Percentiles rank a stretch among this genome's conserved stretches.
Evolutionary conservation across 2,329 filamentous ascomycete genomes (phyloP).

Genomic region (Talaromyces sp.): DNA sequence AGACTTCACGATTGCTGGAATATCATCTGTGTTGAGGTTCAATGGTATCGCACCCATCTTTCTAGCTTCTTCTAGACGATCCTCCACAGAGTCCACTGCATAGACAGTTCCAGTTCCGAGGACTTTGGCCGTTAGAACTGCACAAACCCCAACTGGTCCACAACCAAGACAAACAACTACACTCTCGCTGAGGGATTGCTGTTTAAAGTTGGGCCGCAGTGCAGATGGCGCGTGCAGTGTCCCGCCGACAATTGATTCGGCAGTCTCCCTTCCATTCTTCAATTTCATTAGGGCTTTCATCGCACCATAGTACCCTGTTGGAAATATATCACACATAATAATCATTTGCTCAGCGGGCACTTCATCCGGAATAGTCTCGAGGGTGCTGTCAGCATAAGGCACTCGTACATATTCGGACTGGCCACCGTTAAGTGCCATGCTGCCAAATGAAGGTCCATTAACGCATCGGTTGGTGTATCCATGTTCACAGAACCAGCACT

Average conservation of each 20-base stretch:
- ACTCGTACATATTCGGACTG: constrained; percentile 77
- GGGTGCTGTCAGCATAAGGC: constrained; percentile 69
- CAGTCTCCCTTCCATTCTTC: neutral
- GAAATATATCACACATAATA: constrained; percentile 85
- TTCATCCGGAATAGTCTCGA: constrained; percentile 61
- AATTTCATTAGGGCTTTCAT: constrained; percentile 2
- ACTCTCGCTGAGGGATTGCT: constrained; percentile 48
- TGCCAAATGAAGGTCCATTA: constrained; percentile 63
- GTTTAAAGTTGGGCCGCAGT: constrained; percentile 63
- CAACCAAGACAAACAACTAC: constrained; percentile 71
- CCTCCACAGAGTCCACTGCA: constrained; percentile 68
- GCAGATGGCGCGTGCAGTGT: neutral
- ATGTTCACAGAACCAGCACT: constrained; percentile 56
- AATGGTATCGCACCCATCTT: constrained; percentile 70
- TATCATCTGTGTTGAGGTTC: constrained; percentile 60
- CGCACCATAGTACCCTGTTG: constrained; percentile 59
- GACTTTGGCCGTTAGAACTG: constrained; percentile 64
- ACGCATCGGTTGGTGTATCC: constrained; percentile 67
- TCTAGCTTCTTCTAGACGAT: constrained; percentile 63
- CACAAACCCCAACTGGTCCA: constrained; percentile 75
- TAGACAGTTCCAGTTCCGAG: constrained; percentile 64
- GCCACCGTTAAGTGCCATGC: constrained; percentile 59
- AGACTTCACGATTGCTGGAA: constrained; percentile 62
- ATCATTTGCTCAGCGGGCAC: constrained; percentile 67
- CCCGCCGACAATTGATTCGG: neutral